Conservation (phyloP, 1,139 yeast genomes). For the Saccharomyces hybrid region DNA sequence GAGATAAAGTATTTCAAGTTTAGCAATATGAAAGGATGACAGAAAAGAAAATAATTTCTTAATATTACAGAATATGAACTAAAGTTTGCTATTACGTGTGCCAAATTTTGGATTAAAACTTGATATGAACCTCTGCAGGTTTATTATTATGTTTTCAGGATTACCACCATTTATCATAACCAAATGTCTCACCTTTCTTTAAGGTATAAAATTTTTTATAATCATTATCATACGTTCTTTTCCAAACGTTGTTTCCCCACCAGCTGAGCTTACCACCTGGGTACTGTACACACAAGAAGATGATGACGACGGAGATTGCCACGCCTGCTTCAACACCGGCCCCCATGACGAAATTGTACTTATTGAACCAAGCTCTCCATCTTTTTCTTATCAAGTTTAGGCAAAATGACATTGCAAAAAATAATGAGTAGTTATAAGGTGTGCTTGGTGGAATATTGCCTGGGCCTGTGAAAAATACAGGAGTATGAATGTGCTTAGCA, state of each 20-base stretch:
- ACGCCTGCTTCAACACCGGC: conserved; percentile 57
- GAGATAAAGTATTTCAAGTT: background rate
- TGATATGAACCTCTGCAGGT: background rate
- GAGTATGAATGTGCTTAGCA: conserved; percentile 31
- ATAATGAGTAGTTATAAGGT: conserved; percentile 45
- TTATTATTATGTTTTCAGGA: background rate
- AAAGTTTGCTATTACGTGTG: background rate
- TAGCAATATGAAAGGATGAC: background rate
- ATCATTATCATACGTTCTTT: conserved; percentile 30
- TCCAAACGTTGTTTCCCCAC: conserved; percentile 47
- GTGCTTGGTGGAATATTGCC: conserved; percentile 40
- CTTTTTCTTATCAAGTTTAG: conserved; percentile 24
- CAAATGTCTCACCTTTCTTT: conserved; percentile 35
- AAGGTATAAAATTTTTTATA: conserved; percentile 31
- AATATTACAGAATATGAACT: background rate
- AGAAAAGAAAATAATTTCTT: background rate
- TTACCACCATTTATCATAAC: conserved; percentile 38
- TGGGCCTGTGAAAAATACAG: conserved; percentile 37
- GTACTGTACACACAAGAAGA: conserved; percentile 45
- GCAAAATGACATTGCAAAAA: conserved; percentile 40
- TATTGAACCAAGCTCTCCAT: conserved; percentile 38
- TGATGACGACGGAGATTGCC: conserved; percentile 43
- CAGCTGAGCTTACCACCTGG: conserved; percentile 38
- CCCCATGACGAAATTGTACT: conserved; percentile 38
- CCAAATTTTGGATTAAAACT: background rate